Conservation (phyloP, 2,329 filamentous ascomycete species). For the Aspergillus udagawae region DNA sequence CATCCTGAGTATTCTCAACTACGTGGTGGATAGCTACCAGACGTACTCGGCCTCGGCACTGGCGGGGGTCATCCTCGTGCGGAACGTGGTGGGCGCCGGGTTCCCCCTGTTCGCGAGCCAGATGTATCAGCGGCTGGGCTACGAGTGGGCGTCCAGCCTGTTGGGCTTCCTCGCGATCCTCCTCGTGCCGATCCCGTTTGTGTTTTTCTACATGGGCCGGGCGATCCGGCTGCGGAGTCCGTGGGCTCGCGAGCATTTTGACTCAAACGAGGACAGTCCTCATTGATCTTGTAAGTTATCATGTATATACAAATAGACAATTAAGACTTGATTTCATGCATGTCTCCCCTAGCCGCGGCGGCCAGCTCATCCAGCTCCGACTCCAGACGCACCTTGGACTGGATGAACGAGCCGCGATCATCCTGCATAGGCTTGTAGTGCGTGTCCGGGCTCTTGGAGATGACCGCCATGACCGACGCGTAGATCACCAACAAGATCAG, state of each 20-base stretch:
- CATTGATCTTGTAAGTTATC: conserved; percentile 11
- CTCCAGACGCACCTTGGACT: conserved; percentile 67
- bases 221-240: conserved; percentile 20
- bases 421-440: conserved; percentile 95
- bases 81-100: conserved; percentile 53
- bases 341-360: conserved; percentile 37
- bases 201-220: conserved; percentile 36
- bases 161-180: conserved; percentile 36
- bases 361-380: conserved; percentile 88
- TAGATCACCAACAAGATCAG: conserved; percentile 77
- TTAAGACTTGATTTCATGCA: neutral
- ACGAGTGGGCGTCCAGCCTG: conserved; percentile 36
- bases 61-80: conserved; percentile 70
- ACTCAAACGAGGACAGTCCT: conserved; percentile 23
- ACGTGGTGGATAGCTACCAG: conserved; percentile 70
- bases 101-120: conserved; percentile 33
- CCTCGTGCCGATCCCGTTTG: conserved; percentile 36
- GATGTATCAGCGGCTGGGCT: conserved; percentile 35
- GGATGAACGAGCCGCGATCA: conserved; percentile 93
- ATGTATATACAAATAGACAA: neutral
- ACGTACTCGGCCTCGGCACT: conserved; percentile 68
- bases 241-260: conserved; percentile 27
- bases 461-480: conserved; percentile 70
- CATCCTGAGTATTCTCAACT: conserved; percentile 69
- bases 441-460: conserved; percentile 88